Conservation (phyloP, 495 filamentous ascomycete species). For the Trichoderma erinaceum region DNA sequence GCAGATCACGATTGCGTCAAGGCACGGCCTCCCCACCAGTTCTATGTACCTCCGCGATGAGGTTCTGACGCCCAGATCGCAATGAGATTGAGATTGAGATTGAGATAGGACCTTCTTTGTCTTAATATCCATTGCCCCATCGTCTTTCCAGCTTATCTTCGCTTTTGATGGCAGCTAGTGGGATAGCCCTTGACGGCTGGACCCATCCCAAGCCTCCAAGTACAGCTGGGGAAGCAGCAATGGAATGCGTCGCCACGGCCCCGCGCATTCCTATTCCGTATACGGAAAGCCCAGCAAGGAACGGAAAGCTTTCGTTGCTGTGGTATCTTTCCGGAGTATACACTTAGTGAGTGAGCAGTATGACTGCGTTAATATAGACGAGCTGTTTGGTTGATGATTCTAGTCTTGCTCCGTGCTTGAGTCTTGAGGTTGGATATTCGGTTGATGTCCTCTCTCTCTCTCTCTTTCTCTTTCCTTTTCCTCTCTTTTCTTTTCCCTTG, state of each 20-base stretch:
- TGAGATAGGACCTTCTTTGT: slow-evolving; percentile 5
- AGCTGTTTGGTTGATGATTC: background rate
- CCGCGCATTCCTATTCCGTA: slow-evolving; percentile 12
- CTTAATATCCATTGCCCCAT: background rate
- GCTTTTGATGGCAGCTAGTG: background rate
- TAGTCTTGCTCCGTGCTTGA: slow-evolving; percentile 1
- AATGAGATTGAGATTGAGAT: background rate
- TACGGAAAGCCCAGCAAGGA: slow-evolving; percentile 5
- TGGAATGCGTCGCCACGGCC: slow-evolving; percentile 13
- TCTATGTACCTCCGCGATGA: background rate
- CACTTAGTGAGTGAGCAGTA: background rate
- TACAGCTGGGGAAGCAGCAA: background rate
- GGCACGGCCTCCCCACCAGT: background rate
- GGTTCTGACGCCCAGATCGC: background rate
- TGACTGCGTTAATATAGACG: background rate
- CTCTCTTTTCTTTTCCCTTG: background rate
- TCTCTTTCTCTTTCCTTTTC: background rate
- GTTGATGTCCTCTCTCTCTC: background rate
- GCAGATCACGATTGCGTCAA: background rate
- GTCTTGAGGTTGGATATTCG: background rate
- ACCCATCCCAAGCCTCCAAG: background rate
- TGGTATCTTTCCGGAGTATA: background rate
- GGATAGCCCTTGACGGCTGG: background rate
- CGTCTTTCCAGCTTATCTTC: background rate
- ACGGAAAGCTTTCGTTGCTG: slow-evolving; percentile 6